A percentile compares a stretch with the other conserved stretches of the same genome.
Conservation (phyloP, 352 stramenopile genomes). For the Pythium insidiosum region DNA sequence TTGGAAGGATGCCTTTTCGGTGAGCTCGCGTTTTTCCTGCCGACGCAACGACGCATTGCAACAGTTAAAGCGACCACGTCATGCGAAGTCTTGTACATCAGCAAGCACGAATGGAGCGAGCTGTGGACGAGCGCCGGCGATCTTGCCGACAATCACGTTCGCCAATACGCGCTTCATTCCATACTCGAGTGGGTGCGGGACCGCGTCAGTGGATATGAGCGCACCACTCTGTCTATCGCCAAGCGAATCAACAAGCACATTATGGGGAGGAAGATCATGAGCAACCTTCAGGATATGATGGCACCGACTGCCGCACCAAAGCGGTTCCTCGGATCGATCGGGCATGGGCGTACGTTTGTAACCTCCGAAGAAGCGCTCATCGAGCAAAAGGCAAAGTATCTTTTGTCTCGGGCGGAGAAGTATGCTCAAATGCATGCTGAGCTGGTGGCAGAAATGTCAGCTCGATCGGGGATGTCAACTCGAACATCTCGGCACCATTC, state of each 20-base stretch:
- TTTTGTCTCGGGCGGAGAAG: constrained; percentile 35
- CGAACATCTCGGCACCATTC: not conserved
- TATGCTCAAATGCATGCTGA: constrained; percentile 17
- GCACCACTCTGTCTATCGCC: constrained; percentile 23
- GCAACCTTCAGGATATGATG: constrained; percentile 23
- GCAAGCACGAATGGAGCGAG: constrained; percentile 53
- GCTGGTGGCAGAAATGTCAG: not conserved
- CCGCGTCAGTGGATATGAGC: constrained; percentile 33
- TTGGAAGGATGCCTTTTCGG: constrained; percentile 60
- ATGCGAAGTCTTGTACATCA: constrained; percentile 56
- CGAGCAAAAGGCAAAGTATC: constrained; percentile 61
- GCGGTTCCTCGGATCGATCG: no score
- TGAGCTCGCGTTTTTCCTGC: constrained; percentile 62
- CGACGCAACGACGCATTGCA: constrained; percentile 41
- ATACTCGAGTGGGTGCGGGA: constrained; percentile 52
- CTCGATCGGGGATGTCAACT: not conserved
- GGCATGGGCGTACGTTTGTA: no score
- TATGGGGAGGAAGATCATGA: constrained; percentile 18
- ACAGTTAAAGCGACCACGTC: constrained; percentile 49
- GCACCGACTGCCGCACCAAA: not conserved
- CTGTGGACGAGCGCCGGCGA: constrained; percentile 27
- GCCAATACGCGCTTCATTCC: constrained; percentile 42
- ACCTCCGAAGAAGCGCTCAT: constrained; percentile 32
- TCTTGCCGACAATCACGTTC: constrained; percentile 26
- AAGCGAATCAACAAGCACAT: constrained; percentile 30